Evolutionary conservation across 2,329 filamentous ascomycete species (phyloP), one percentile per base, ranked within the genome.

Genomic region (Neonectria sp.): DNA sequence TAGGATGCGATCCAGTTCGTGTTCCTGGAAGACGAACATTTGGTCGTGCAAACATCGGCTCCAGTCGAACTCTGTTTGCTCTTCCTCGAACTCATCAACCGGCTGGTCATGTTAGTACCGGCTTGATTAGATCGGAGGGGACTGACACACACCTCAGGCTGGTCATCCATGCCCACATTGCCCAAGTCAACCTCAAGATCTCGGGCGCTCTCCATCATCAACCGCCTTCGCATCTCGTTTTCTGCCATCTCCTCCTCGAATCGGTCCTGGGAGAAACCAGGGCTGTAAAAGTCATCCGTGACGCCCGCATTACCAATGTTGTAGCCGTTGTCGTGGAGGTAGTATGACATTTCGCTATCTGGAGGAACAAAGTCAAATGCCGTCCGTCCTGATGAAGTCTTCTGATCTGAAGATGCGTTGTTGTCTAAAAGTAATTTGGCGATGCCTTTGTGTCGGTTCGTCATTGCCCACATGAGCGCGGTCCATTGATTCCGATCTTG

Each of bases 121-220:
- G 37, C 27, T 33, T 21, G 15, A 56, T 45, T 11, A 51, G 40
- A 6, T 2, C 25, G 31, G 51, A 13, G 37, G 13, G 31, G 5
- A 11, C 37, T 24, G 4, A 24, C 29, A 71, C 88, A 75, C 83
- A 95, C 94, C 86, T 98, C 96, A 59, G 95, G 94, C 77, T 97
- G 93, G 79, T 99, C 96, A 78, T 99, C 96, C 75, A 99, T 91
- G 33, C 96, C 96, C 63, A 99, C 89, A 75, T 97, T 99, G 13
- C 95, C 96, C 62, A 99, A 82, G 76, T 99, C 96, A 48, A 99
- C 96, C 80, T 99, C 96, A 40, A 99, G 86, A 79, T 99, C 97
- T 72, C 97, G 92, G 6, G 96, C 95, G 77, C 96, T 99, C 79
- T 99, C 96, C 95, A 98, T 98, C 95, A 99, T 97, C 91, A 99